Base-by-base conservation (phyloP, 2,329 filamentous ascomycete species). In the Alternaria gaisen region DNA sequence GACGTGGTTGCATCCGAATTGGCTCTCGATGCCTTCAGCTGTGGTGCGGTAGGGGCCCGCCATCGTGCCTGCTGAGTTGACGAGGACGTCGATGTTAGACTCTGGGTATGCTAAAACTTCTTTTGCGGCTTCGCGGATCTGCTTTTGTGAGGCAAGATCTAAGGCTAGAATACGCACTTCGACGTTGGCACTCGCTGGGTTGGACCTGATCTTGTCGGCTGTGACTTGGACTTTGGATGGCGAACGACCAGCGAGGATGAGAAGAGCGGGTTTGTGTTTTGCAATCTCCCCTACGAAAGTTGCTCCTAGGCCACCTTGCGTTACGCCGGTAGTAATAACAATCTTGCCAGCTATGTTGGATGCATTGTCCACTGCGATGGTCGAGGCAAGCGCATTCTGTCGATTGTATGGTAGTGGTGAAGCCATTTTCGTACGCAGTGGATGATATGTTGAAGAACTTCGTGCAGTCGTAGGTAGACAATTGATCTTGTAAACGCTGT, bases 1-100 rank as follows among this genome's bases (percentile, higher is more conserved):
- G 12, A 86, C 62, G 60, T 85, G 80, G 67, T 86, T 86, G n/a
- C 80, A 79, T 8, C 80, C 83, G 3, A 83, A 78, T 56, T 83
- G 68, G 3, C 68, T 51, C 58, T 81, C 79, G 42, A 80, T 69
- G 2, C 79, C 79, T 43, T 81, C 77, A 2, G 70, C 61, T 48
- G 66, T 72, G 6, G 26, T 72, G 0, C 65, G 66, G 61, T 53
- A 70, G 44, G 61, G 76, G 63, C 55, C 76, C 34, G 58, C 79
- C 74, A 78, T 80, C 30, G 79, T 72, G 16, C 76, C 77, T 1
- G 77, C 77, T 22, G 82, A 82, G 61, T 79, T 75, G 26, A 83
- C 72, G 1, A 83, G 65, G n/a, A 83, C 73, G 63, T 84, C 80
- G 24, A 84, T 76, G 32, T 58, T 68, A 5, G 50, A 32, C 28